Base-by-base conservation (phyloP, 2,329 filamentous ascomycete genomes). In the Myrmaecium sp. region DNA sequence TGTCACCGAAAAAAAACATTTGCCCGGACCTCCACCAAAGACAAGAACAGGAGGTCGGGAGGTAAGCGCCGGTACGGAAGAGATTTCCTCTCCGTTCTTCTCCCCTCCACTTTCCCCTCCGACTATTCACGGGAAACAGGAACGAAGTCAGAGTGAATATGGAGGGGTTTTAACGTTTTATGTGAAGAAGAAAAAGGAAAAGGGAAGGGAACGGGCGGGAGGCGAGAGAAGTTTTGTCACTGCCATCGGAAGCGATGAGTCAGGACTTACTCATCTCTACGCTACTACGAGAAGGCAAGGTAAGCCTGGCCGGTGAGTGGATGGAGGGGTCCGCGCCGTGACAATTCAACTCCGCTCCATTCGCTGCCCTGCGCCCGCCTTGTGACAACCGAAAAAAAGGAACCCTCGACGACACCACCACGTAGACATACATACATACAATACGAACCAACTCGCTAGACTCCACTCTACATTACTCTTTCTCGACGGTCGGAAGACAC, bases 21-120 rank as follows among this genome's bases (percentile, higher is more conserved):
- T n/a, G n/a, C n/a, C n/a, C n/a, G n/a, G n/a, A n/a, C n/a, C n/a
- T n/a, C n/a, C n/a, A n/a, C n/a, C n/a, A n/a, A n/a, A n/a, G n/a
- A n/a, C n/a, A n/a, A n/a, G n/a, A n/a, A n/a, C n/a, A n/a, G n/a
- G n/a, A n/a, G n/a, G n/a, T n/a, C n/a, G n/a, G n/a, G n/a, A n/a
- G n/a, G n/a, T n/a, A n/a, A n/a, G n/a, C n/a, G n/a, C n/a, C n/a
- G n/a, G n/a, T n/a, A n/a, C n/a, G n/a, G n/a, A n/a, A n/a, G n/a
- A n/a, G n/a, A n/a, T n/a, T n/a, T n/a, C n/a, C n/a, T n/a, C n/a
- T n/a, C n/a, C n/a, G n/a, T 62, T 56, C 39, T 36, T 69, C 68
- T 74, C 40, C 66, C 69, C 66, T 67, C 61, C 67, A 65, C 50
- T 73, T 74, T 74, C 69, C 69, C 69, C 68, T 74, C 69, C 64